Evolutionary conservation across 306 rosid genomes (phyloP), one percentile per base, ranked within the genome.

Genomic region (Pterocarpus santalinus): DNA sequence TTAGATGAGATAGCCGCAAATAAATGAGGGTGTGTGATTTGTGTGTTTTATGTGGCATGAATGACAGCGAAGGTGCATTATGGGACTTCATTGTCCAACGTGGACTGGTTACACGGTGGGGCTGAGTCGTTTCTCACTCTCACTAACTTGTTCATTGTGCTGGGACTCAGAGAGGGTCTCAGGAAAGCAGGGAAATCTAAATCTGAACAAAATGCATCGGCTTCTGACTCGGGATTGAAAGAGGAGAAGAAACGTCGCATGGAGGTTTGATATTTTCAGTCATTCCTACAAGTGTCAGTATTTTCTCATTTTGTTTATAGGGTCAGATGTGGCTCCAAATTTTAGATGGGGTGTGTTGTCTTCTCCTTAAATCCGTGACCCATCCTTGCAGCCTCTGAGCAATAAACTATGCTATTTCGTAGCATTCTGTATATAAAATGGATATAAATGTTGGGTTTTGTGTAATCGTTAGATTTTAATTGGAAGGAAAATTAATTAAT

Each of bases 71-170:
- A 93, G 87, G 96, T 95, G 82, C 92, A 90, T 3, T 93, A 90
- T 64, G 93, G 96, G 30, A 93, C 99, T 76, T 93, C 99, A 56
- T 80, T 95, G 89, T 90, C 99, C 11, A 95, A 95, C 51, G 99
- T 95, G 68, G 97, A 95, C 56, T 95, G 98, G 99, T 92, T 95
- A 66, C 98, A 93, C 35, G 96, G 99, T 17, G 97, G 97, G 13
- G 94, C 97, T 30, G 99, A 95, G 86, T 92, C 97, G 0, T 90
- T 93, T 80, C 97, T 95, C 77, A 85, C 97, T 72, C 89, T 95
- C 47, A 95, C 97, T 73, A 95, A 93, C 79, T 68, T 95, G 80
- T 91, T 93, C 85, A 90, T 93, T 64, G 98, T 90, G 79, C 5
- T 93, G 92, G 99, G 97, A 68, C 78, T 95, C 81, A 88, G 99